These are phyloP conservation scores for Coelastrella sp. DNA, from an alignment of 139 green algal species.

Conservation along the genomic window DNA sequence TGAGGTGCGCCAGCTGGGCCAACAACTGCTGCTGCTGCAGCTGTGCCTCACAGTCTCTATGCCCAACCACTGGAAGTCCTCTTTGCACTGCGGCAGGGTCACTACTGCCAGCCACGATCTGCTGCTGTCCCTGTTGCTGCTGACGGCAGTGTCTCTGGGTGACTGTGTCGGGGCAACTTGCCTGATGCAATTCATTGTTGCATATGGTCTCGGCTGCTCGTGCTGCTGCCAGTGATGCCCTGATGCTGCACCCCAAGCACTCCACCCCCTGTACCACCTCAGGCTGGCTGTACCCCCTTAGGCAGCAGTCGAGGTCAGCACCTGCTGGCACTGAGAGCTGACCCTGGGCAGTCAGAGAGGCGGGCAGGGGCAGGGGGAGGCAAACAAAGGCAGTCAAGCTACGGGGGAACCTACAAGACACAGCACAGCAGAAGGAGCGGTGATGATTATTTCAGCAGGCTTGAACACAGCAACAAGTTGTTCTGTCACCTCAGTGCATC, in stretches of 20 bases:
- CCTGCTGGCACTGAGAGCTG: background rate
- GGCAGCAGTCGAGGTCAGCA: background rate
- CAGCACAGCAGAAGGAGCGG: background rate
- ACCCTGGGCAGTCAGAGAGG: background rate
- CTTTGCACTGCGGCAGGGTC: background rate
- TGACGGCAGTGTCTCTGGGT: no score
- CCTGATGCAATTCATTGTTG: background rate
- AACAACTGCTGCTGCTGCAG: slow-evolving; percentile 24
- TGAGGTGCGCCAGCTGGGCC: background rate
- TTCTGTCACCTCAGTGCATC: no score
- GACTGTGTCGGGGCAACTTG: no score
- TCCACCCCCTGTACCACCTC: slow-evolving; percentile 29
- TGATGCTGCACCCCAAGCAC: slow-evolving; percentile 30
- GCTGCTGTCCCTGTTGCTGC: slow-evolving; percentile 21
- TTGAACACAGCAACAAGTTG: no score
- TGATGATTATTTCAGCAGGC: background rate
- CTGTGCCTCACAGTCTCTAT: background rate
- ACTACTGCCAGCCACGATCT: background rate
- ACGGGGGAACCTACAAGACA: slow-evolving; percentile 10
- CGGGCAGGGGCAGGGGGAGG: slow-evolving; percentile 6
- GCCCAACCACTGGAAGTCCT: background rate
- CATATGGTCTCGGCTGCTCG: background rate
- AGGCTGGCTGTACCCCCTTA: background rate
- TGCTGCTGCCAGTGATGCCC: slow-evolving; percentile 35
- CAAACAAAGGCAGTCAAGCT: slow-evolving; percentile 3